Evolutionary conservation across 2,329 filamentous ascomycete genomes (phyloP).

Genomic region (Sporothrix dimorphospora): DNA sequence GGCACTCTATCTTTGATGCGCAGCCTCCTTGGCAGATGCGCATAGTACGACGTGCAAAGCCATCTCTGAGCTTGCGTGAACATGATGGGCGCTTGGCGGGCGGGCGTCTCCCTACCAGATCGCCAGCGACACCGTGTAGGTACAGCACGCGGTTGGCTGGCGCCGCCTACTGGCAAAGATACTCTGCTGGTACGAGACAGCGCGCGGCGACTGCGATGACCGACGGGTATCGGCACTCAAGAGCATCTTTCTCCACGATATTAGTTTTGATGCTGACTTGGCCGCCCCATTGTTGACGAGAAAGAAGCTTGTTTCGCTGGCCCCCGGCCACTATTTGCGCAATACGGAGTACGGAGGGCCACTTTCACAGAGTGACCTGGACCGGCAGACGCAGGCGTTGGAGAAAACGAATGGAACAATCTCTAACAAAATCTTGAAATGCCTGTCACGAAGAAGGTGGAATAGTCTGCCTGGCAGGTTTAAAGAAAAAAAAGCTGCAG

Average conservation of each 20-base stretch:
- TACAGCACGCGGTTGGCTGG: background rate
- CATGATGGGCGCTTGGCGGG: constrained; percentile 16
- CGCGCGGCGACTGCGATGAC: background rate
- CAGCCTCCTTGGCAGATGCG: constrained; percentile 11
- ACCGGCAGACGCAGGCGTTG: background rate
- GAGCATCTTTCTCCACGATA: constrained; percentile 1
- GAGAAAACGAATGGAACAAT: constrained; percentile 6
- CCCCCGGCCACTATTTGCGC: background rate
- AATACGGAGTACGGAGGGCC: background rate
- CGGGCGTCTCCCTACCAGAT: background rate
- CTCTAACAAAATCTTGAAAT: background rate
- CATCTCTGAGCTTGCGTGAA: background rate
- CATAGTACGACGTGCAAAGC: background rate
- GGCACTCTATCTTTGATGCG: background rate
- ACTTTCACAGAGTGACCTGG: background rate
- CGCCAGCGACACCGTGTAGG: background rate
- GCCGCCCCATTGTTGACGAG: background rate
- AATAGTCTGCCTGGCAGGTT: background rate
- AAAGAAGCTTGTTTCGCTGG: background rate
- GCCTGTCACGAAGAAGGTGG: background rate
- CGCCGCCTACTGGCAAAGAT: background rate
- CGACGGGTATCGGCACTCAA: background rate
- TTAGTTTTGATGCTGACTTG: background rate
- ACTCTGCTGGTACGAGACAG: background rate
- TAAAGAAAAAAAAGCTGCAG: background rate